phyloP scores from a whole-genome alignment of 2,329 filamentous ascomycete species.

The Ophiocordyceps unilateralis region DNA sequence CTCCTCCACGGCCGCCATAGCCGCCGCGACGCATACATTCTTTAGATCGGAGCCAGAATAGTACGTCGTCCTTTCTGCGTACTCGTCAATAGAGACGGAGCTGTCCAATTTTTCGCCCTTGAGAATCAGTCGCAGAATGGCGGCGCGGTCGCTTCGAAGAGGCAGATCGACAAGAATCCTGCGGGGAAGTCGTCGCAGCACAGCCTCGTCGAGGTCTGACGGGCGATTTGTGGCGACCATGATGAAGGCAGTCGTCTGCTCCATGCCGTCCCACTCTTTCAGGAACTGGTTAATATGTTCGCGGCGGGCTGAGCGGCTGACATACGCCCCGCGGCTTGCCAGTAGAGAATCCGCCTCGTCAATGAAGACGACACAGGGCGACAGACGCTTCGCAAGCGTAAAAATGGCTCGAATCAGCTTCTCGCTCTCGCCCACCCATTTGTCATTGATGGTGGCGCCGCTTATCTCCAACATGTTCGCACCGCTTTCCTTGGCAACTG shows the following conservation, averaged over 20 bases:
- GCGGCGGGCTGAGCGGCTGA: slow-evolving; percentile 54
- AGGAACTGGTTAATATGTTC: slow-evolving; percentile 96
- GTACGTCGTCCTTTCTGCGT: slow-evolving; percentile 52
- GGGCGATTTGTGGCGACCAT: slow-evolving; percentile 96
- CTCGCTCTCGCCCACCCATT: slow-evolving; percentile 90
- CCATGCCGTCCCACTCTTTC: slow-evolving; percentile 89
- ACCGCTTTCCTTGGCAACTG: slow-evolving; percentile 49
- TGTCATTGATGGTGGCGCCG: slow-evolving; percentile 84
- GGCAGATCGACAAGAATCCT: slow-evolving; percentile 60
- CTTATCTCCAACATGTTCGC: slow-evolving; percentile 72
- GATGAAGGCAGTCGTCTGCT: slow-evolving; percentile 71
- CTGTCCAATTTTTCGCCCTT: slow-evolving; percentile 46
- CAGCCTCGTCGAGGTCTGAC: slow-evolving; percentile 83
- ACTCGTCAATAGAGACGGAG: slow-evolving; percentile 39
- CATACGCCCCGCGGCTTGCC: slow-evolving; percentile 51
- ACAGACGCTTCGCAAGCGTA: slow-evolving; percentile 74
- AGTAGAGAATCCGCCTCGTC: slow-evolving; percentile 93
- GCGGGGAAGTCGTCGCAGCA: slow-evolving; percentile 58
- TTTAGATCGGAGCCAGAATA: slow-evolving; percentile 77
- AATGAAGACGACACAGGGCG: slow-evolving; percentile 87
- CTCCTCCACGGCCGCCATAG: slow-evolving; percentile 62
- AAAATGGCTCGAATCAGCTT: slow-evolving; percentile 93
- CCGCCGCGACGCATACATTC: slow-evolving; percentile 64
- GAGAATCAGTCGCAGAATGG: slow-evolving; percentile 57
- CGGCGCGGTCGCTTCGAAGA: slow-evolving; percentile 43